Percentiles rank a stretch among this genome's conserved stretches.
Evolutionary conservation across 805 yeast species (phyloP).

Genomic region (Clavispora carvajalis): DNA sequence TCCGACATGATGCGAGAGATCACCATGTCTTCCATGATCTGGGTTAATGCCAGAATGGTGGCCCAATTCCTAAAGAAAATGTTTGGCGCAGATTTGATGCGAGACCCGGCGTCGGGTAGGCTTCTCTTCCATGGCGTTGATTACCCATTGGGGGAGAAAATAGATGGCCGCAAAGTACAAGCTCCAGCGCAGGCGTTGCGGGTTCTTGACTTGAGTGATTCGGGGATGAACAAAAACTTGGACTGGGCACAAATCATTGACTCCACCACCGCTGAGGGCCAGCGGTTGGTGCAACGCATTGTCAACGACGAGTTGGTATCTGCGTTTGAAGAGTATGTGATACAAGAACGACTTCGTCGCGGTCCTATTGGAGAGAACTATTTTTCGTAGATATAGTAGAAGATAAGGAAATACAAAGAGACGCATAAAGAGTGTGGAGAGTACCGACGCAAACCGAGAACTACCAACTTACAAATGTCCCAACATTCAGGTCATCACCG

Average conservation of each 20-base stretch:
- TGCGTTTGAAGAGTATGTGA: constrained; percentile 24
- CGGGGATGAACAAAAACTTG: constrained; percentile 47
- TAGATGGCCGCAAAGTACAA: constrained; percentile 1
- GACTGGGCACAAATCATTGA: constrained; percentile 37
- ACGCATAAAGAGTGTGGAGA: too few species aligned
- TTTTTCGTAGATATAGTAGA: constrained; percentile 10
- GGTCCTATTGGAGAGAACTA: constrained; percentile 42
- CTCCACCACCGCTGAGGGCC: constrained; percentile 7
- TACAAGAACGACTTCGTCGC: constrained; percentile 32
- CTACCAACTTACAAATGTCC: constrained; percentile 42
- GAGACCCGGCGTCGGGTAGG: constrained; percentile 4
- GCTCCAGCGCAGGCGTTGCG: background rate
- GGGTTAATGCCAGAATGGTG: constrained; percentile 40
- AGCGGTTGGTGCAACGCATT: constrained; percentile 17
- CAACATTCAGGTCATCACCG: constrained; percentile 93
- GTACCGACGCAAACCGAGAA: too few species aligned
- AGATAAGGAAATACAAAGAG: background rate
- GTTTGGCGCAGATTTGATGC: constrained; percentile 3
- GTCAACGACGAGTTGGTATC: constrained; percentile 27
- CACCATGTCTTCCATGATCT: constrained; percentile 42
- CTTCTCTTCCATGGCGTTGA: constrained; percentile 3
- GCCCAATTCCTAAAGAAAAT: constrained; percentile 23
- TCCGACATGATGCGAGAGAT: constrained; percentile 27
- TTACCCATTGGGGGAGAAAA: constrained; percentile 4
- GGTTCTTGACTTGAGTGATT: constrained; percentile 35